Conservation (phyloP, 1,284 basidiomycete genomes). For the Ustilago loliicola region DNA sequence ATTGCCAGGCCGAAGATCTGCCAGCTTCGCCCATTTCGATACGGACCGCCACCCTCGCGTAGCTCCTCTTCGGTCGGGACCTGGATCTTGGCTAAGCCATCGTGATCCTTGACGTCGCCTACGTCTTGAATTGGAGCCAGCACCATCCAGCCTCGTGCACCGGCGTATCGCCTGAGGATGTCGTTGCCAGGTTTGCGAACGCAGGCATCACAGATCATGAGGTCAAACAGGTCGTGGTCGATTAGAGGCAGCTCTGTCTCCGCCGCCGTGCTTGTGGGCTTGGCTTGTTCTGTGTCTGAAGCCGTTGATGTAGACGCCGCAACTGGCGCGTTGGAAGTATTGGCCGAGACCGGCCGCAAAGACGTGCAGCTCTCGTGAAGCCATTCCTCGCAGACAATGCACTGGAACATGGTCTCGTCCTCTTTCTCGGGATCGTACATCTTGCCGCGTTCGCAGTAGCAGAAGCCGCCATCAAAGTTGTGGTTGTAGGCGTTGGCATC, state of each 20-base stretch:
- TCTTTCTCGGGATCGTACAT: slow-evolving; percentile 71
- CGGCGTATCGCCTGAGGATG: slow-evolving; percentile 56
- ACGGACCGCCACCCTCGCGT: slow-evolving; percentile 21
- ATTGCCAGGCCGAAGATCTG: slow-evolving; percentile 49
- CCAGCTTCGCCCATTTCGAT: slow-evolving; percentile 38
- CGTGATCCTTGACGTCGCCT: slow-evolving; percentile 19
- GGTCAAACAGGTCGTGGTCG: slow-evolving; percentile 62
- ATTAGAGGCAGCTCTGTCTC: slow-evolving; percentile 52
- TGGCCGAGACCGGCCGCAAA: slow-evolving; percentile 27
- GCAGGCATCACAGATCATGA: slow-evolving; percentile 66
- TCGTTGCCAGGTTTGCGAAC: slow-evolving; percentile 48
- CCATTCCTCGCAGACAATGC: slow-evolving; percentile 72
- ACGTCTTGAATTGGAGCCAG: slow-evolving; percentile 32
- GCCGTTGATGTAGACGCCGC: neutral
- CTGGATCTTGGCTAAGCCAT: slow-evolving; percentile 35
- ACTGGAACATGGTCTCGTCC: slow-evolving; percentile 71
- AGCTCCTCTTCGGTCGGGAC: slow-evolving; percentile 47
- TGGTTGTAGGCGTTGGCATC: slow-evolving; percentile 67
- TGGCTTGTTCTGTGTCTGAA: neutral
- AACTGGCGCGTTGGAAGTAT: neutral
- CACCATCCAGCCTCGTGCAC: slow-evolving; percentile 58
- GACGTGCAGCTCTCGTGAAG: slow-evolving; percentile 70
- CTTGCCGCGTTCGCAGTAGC: slow-evolving; percentile 69
- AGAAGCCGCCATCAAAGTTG: slow-evolving; percentile 71
- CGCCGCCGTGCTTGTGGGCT: neutral